Evolutionary conservation across 2,329 filamentous ascomycete species (phyloP), one percentile per base, ranked within the genome.

Genomic region (Fusarium verrucosum): DNA sequence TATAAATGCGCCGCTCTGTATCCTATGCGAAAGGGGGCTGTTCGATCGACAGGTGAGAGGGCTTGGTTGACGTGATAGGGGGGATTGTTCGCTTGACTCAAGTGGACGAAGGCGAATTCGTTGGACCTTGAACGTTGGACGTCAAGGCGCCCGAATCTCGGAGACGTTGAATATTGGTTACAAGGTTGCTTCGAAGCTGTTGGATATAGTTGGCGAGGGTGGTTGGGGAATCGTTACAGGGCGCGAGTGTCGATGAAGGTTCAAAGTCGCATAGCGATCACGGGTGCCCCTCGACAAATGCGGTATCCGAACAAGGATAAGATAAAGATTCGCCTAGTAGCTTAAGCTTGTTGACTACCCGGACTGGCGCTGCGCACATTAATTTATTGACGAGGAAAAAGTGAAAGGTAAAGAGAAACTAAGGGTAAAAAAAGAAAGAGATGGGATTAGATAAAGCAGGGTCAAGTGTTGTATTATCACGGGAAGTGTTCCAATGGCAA

Each of bases 31-130:
- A 26, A 28, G 20, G 22, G n/a, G 28, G 33, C 30, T 36, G 45
- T n/a, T 59, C 30, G 37, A 52, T 53, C 20, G 38, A 58, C n/a
- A 20, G 30, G 35, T 20, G 36, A 22, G 20, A 37, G 41, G 32
- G 38, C 8, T 59, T 33, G n/a, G 63, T 53, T 53, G 50, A 33
- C 59, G 63, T 40, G 50, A 41, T 45, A 55, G 55, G 46, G 50
- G 45, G 53, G 55, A 44, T 41, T 36, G 47, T 41, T 36, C 50
- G 47, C 37, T 60, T 52, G 56, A 50, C 40, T 53, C 44, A 32
- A 50, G 47, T 28, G 30, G 35, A 28, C 25, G 38, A 26, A 20
- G 51, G 32, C 36, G 23, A 52, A 35, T 32, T 35, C 19, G 35
- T 50, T 53, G 47, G 58, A 53, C 43, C 52, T 58, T 47, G 25